Evolutionary conservation across 371 early-diverging fungal genomes (phyloP).

Genomic region (Enterocytospora artemiae): DNA sequence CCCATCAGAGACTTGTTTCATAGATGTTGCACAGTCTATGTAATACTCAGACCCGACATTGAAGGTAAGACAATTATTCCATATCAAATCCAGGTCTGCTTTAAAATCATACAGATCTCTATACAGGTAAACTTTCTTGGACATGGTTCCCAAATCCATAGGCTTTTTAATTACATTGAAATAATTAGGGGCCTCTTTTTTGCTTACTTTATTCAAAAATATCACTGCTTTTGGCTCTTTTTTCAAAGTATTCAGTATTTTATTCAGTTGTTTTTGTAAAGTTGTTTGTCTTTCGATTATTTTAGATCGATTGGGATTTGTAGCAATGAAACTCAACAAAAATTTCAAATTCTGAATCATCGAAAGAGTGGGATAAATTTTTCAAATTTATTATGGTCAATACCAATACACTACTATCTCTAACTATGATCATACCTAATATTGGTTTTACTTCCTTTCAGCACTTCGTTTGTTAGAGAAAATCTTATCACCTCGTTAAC

Average conservation of each 20-base stretch:
- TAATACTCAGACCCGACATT: slow-evolving; percentile 34
- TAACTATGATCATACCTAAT: too few relatives aligned
- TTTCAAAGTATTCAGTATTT: slow-evolving; percentile 26
- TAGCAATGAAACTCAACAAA: background rate
- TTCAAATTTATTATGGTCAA: too few relatives aligned
- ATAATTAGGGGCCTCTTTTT: slow-evolving; percentile 73
- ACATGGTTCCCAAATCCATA: slow-evolving; percentile 78
- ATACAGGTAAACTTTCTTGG: slow-evolving; percentile 60
- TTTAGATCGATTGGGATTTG: background rate
- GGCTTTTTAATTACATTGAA: slow-evolving; percentile 87
- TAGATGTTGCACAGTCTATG: slow-evolving; percentile 30
- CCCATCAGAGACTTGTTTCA: slow-evolving; percentile 16
- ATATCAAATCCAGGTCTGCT: slow-evolving; percentile 47
- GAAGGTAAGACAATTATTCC: slow-evolving; percentile 46
- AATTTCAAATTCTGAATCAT: too few relatives aligned
- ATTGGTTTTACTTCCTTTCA: too few relatives aligned
- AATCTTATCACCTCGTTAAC: too few relatives aligned
- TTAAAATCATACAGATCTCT: slow-evolving; percentile 45
- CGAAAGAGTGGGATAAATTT: too few relatives aligned
- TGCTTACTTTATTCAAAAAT: slow-evolving; percentile 39
- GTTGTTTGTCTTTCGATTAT: slow-evolving; percentile 4
- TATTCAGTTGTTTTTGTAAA: slow-evolving; percentile 13
- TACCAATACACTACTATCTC: too few relatives aligned
- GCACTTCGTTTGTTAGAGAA: too few relatives aligned
- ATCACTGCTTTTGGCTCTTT: slow-evolving; percentile 19